phyloP scores from a whole-genome alignment of 495 filamentous ascomycete species.

The Cudoniella acicularis region DNA sequence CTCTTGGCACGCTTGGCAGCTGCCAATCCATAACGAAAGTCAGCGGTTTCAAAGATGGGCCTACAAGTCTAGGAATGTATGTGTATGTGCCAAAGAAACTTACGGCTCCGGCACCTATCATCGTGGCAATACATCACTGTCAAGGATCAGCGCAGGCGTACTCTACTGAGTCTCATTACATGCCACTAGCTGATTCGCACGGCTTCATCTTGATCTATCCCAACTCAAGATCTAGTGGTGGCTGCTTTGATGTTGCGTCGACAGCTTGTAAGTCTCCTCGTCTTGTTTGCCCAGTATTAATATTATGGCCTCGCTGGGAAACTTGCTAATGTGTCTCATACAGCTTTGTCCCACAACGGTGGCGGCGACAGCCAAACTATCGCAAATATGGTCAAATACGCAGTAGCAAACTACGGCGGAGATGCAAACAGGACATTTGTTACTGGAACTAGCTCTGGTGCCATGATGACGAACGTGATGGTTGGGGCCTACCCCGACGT shows the following conservation, averaged over 20 bases:
- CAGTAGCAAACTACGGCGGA: conserved; percentile 44
- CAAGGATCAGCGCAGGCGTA: conserved; percentile 47
- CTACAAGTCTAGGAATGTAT: conserved; percentile 47
- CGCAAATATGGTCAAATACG: conserved; percentile 55
- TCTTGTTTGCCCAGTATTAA: too few relatives aligned
- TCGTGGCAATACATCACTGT: conserved; percentile 54
- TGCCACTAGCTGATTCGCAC: conserved; percentile 39
- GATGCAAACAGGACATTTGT: conserved; percentile 47
- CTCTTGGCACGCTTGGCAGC: too few relatives aligned
- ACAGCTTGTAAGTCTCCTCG: too few relatives aligned
- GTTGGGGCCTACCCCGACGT: conserved; percentile 48
- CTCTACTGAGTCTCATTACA: conserved; percentile 41
- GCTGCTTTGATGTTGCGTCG: conserved; percentile 47
- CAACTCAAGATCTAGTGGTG: conserved; percentile 34
- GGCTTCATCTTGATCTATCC: conserved; percentile 48
- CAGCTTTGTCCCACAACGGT: conserved; percentile 50
- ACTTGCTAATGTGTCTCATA: too few relatives aligned
- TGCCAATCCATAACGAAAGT: too few relatives aligned
- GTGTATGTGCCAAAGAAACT: conserved; percentile 51
- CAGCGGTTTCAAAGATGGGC: conserved; percentile 36
- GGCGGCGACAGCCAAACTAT: conserved; percentile 56
- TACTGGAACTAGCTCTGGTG: conserved; percentile 50
- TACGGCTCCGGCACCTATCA: conserved; percentile 43
- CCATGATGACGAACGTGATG: conserved; percentile 55
- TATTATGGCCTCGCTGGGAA: too few relatives aligned